These are phyloP conservation scores for Fraxinus dipetala DNA, from an alignment of 305 asterid species.

Conservation along the genomic window DNA sequence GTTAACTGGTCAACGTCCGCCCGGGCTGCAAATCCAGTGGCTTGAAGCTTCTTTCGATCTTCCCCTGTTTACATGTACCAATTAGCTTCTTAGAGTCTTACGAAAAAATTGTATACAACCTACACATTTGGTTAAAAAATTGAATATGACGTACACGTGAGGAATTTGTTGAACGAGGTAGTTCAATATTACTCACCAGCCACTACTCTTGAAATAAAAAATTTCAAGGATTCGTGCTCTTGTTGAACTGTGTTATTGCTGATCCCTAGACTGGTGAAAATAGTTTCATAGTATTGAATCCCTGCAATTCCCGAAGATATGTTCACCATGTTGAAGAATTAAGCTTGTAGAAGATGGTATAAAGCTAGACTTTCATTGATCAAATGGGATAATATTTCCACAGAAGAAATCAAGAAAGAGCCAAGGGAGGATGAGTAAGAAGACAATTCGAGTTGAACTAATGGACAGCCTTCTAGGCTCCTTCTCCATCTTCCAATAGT, in stretches of 20 bases:
- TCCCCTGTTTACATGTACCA: constrained; percentile 34
- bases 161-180: not conserved
- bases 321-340: not conserved
- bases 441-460: constrained; percentile 24
- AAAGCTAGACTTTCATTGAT: constrained; percentile 11
- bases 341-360: not conserved
- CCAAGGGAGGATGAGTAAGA: constrained; percentile 19
- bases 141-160: not conserved
- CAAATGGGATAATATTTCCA: constrained; percentile 8
- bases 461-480: not conserved
- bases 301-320: constrained; percentile 13
- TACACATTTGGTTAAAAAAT: not conserved
- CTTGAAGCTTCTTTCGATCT: constrained; percentile 33
- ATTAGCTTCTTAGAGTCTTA: not conserved
- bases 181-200: constrained; percentile 23
- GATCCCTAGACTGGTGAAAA: not conserved
- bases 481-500: not conserved
- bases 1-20: too few relatives aligned
- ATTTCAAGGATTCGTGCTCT: constrained; percentile 12
- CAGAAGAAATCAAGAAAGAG: constrained; percentile 23
- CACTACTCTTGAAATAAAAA: constrained; percentile 35
- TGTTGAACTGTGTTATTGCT: not conserved
- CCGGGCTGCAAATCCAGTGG: constrained; percentile 32
- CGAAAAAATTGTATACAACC: not conserved
- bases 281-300: not conserved